Evolutionary conservation across 1,284 basidiomycete genomes (phyloP), one percentile per base, ranked within the genome.

Genomic region (Mycena citricolor): DNA sequence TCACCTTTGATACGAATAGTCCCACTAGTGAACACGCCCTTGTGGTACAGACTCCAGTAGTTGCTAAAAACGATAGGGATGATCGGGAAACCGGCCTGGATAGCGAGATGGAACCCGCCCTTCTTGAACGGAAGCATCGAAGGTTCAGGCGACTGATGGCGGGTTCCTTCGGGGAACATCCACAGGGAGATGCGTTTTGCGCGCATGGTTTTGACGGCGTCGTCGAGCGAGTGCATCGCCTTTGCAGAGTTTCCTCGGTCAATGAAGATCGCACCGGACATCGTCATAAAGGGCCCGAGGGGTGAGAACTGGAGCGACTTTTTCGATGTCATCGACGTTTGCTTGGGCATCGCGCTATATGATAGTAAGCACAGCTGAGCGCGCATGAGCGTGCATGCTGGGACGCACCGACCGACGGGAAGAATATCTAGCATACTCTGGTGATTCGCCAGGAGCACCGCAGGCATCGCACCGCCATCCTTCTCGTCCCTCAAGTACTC

Each of bases 21-120:
- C 0, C 94, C 95, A 23, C 72, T 66, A 30, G 87, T 84, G 57
- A 98, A 92, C 12, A 87, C 71, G 35, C 83, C 84, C 56, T 81
- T 76, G 49, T 80, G 82, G 66, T 95, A 97, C 46, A 95, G 58
- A 48, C 80, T 71, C 79, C 89, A 87, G 64, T 97, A 97, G 66
- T 98, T 98, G 68, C 99, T 94, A 54, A 86, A 86, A 0, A 99
- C 86, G 41, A 99, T 80, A 8, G 95, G 94, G 13, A 93, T 78
- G 55, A 99, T 85, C 5, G 94, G 93, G 32, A 95, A 76, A 17
- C 85, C 85, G 6, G 86, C 85, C 66, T 97, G 86, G 12, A 98
- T 76, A 11, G 97, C 95, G 26, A 98, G 77, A 61, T 99, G 93
- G 76, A 99, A 99, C 1, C 94, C 94, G 29, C 97, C 97, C 68